phyloP scores from a whole-genome alignment of 176 grass and related monocot species.

The Lolium rigidum region DNA sequence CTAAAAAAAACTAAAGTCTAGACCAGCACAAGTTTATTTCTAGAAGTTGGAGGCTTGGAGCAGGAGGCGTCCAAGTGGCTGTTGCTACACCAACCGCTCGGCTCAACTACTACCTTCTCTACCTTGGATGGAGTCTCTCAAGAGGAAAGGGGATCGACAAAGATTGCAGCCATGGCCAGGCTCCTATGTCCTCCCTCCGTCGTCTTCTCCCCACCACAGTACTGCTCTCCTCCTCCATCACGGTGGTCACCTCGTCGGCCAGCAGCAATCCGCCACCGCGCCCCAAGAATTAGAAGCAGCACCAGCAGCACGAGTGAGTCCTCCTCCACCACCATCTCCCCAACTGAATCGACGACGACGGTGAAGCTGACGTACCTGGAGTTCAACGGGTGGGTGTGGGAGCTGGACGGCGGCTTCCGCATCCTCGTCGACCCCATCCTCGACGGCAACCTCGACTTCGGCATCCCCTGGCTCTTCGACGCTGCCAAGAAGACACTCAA shows the following conservation, averaged over 20 bases:
- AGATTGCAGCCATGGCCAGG: constrained; percentile 8
- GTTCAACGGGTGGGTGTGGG: constrained; percentile 94
- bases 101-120: background rate
- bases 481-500: constrained; percentile 71
- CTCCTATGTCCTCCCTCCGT: background rate
- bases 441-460: constrained; percentile 93
- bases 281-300: constrained; percentile 1
- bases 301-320: background rate
- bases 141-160: background rate
- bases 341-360: background rate
- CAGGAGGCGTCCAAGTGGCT: background rate
- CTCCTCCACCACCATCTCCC: background rate
- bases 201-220: background rate
- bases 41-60: background rate
- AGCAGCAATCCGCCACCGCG: background rate
- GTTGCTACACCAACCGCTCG: background rate
- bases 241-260: background rate
- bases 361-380: constrained; percentile 50
- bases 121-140: background rate
- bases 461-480: constrained; percentile 79
- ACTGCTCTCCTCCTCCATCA: background rate
- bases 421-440: constrained; percentile 86
- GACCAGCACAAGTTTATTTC: background rate
- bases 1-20: background rate
- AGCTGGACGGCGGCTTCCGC: constrained; percentile 53